Evolutionary conservation across 345 rosid species (phyloP).

Genomic region (Eutrema japonicum): DNA sequence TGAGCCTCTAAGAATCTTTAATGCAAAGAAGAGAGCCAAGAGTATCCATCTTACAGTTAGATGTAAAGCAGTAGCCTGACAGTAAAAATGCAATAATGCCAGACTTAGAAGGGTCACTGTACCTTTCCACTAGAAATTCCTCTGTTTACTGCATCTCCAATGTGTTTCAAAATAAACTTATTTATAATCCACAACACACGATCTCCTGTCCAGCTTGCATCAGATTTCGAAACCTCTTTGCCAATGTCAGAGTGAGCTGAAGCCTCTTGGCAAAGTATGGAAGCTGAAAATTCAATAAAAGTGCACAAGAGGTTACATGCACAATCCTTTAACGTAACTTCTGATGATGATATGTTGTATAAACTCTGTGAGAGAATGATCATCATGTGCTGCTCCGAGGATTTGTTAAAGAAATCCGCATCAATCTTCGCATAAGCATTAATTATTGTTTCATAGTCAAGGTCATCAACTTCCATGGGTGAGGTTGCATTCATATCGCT

Average conservation of each 20-base stretch:
- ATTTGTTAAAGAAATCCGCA: slow-evolving; percentile 49
- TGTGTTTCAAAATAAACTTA: slow-evolving; percentile 68
- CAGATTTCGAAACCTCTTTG: slow-evolving; percentile 41
- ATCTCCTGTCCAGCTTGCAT: slow-evolving; percentile 57
- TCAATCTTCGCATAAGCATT: slow-evolving; percentile 65
- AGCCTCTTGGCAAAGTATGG: slow-evolving; percentile 48
- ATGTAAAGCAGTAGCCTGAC: neutral
- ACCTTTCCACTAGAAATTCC: slow-evolving; percentile 64
- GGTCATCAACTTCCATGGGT: slow-evolving; percentile 66
- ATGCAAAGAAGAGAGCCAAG: slow-evolving; percentile 4
- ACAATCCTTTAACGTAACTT: slow-evolving; percentile 62
- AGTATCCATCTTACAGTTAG: neutral
- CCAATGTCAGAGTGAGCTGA: slow-evolving; percentile 30
- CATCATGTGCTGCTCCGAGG: slow-evolving; percentile 57
- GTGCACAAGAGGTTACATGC: slow-evolving; percentile 63
- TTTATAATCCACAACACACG: slow-evolving; percentile 53
- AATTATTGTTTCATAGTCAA: slow-evolving; percentile 70
- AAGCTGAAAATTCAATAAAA: slow-evolving; percentile 66
- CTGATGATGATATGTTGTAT: slow-evolving; percentile 69
- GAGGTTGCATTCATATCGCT: slow-evolving; percentile 66
- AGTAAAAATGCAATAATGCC: neutral
- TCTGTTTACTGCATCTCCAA: slow-evolving; percentile 60
- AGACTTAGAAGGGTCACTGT: slow-evolving; percentile 27
- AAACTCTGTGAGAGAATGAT: slow-evolving; percentile 75
- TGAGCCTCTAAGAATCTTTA: neutral